phyloP scores from a whole-genome alignment of 2,329 filamentous ascomycete genomes.

The Trichoderma harzianum region DNA sequence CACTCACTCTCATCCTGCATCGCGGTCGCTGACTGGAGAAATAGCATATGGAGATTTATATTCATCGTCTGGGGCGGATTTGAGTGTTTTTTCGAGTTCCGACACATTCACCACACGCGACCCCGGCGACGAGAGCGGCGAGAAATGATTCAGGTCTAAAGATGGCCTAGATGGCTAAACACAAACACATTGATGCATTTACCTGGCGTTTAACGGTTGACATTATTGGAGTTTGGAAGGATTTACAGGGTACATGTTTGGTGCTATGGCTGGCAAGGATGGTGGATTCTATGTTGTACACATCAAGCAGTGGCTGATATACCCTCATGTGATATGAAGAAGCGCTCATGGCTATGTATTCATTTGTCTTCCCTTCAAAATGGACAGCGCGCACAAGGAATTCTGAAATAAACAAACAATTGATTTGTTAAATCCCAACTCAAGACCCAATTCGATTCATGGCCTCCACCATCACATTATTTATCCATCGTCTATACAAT shows the following conservation, averaged over 20 bases:
- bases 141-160: neutral
- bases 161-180: neutral
- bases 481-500: neutral
- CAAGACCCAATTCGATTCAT: neutral
- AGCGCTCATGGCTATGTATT: neutral
- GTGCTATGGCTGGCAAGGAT: neutral
- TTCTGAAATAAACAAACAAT: neutral
- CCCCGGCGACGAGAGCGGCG: neutral
- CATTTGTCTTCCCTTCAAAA: neutral
- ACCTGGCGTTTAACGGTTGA: neutral
- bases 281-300: neutral
- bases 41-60: slow-evolving; percentile 17
- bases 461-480: neutral
- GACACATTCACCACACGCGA: neutral
- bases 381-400: neutral
- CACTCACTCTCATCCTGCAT: neutral
- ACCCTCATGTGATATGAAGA: neutral
- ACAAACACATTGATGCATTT: neutral
- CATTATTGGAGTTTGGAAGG: neutral
- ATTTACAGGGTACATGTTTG: neutral
- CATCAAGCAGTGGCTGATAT: neutral
- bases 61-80: slow-evolving; percentile 19
- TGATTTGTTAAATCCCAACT: neutral
- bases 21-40: neutral
- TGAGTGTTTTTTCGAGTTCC: slow-evolving; percentile 15